These are phyloP conservation scores for Colletotrichum sp. DNA, from an alignment of 2,329 filamentous ascomycete species.

Conservation along the genomic window DNA sequence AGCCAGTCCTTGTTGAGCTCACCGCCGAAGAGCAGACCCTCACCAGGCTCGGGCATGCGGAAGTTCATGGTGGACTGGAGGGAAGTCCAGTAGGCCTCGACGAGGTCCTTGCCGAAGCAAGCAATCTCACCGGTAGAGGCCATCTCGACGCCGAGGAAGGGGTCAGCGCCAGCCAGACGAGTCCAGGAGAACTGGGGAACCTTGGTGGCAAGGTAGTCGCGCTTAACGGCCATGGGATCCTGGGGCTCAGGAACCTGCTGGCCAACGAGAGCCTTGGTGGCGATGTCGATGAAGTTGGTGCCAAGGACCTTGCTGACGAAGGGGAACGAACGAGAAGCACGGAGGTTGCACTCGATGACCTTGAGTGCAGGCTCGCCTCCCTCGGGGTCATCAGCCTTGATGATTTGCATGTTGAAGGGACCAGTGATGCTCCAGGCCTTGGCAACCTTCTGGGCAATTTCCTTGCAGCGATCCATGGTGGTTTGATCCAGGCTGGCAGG, in stretches of 20 bases:
- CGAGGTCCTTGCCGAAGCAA: constrained; percentile 94
- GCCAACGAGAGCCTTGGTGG: constrained; percentile 89
- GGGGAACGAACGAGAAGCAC: constrained; percentile 96
- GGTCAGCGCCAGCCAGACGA: constrained; percentile 93
- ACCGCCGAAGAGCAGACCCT: constrained; percentile 94
- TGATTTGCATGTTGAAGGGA: constrained; percentile 99
- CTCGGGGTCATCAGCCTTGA: constrained; percentile 82
- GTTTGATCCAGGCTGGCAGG: constrained; percentile 78
- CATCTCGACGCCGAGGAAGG: constrained; percentile 98
- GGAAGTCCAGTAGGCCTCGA: constrained; percentile 98
- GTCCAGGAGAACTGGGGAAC: constrained; percentile 99
- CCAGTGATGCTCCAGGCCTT: constrained; percentile 97
- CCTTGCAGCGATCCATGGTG: constrained; percentile 88
- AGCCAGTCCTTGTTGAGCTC: constrained; percentile 76
- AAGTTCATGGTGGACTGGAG: constrained; percentile 99
- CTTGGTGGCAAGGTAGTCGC: constrained; percentile 94
- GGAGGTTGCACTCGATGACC: constrained; percentile 98
- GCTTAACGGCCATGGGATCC: constrained; percentile 88
- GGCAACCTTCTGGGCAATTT: constrained; percentile 94
- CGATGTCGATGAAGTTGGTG: constrained; percentile 94
- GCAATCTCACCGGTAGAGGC: constrained; percentile 96
- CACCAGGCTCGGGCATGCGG: constrained; percentile 91
- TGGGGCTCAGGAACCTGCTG: constrained; percentile 82
- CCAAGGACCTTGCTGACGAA: constrained; percentile 98
- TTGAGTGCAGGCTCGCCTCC: constrained; percentile 81